Conservation (phyloP, 345 rosid species). For the Litchi chinensis region DNA sequence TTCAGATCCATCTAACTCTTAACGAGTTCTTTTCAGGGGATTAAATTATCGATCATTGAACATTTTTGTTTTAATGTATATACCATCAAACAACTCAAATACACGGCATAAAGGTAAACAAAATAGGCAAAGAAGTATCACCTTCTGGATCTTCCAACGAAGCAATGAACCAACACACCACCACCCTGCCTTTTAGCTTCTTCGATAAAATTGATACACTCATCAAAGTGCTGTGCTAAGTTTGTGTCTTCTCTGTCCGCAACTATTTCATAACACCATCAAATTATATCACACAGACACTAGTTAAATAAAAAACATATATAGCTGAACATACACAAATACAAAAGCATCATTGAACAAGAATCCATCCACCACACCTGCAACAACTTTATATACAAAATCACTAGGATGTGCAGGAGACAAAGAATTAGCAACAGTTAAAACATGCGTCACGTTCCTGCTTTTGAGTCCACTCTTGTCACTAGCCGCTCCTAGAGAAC, state of each 20-base stretch:
- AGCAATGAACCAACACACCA: constrained; percentile 77
- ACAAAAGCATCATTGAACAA: not conserved
- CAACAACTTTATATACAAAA: constrained; percentile 65
- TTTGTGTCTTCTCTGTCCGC: constrained; percentile 60
- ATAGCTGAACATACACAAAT: not conserved
- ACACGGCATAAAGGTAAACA: not conserved
- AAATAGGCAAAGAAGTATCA: constrained; percentile 25
- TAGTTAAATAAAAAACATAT: not conserved
- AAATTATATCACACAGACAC: not conserved
- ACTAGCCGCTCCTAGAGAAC: constrained; percentile 61
- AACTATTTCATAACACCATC: constrained; percentile 38
- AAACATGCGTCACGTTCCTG: constrained; percentile 63
- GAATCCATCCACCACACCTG: constrained; percentile 36
- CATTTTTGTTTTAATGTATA: too few species aligned
- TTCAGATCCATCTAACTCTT: too few species aligned
- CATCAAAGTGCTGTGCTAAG: constrained; percentile 59
- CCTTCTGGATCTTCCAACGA: constrained; percentile 82
- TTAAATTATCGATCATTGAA: too few species aligned
- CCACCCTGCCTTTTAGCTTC: constrained; percentile 68
- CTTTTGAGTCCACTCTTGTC: constrained; percentile 57
- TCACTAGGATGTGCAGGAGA: constrained; percentile 59
- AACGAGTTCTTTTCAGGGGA: too few species aligned
- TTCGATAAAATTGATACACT: constrained; percentile 68
- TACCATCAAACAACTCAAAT: not conserved
- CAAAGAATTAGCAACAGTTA: constrained; percentile 65